A percentile compares a stretch with the other conserved stretches of the same genome.
phyloP scores from a whole-genome alignment of 2,329 filamentous ascomycete genomes.

The Juglanconis sp. region DNA sequence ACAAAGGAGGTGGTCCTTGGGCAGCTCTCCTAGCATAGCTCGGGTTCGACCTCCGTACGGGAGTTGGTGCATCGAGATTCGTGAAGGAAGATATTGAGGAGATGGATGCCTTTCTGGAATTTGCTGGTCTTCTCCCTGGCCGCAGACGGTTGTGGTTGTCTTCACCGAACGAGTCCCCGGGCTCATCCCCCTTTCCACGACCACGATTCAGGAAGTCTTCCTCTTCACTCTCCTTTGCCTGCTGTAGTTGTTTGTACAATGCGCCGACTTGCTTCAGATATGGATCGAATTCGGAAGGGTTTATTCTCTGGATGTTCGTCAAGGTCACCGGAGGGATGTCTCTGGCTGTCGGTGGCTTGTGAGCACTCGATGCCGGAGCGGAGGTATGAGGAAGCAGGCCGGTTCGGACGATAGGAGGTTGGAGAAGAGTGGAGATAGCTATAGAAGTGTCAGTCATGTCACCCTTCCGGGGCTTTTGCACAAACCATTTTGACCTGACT shows the following conservation, averaged over 20 bases:
- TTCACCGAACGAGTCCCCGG: conserved; percentile 28
- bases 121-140: conserved; percentile 38
- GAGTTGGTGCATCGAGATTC: conserved; percentile 44
- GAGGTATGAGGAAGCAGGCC: conserved; percentile 78
- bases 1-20: conserved; percentile 78
- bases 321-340: conserved; percentile 93
- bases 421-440: conserved; percentile 92
- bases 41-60: conserved; percentile 43
- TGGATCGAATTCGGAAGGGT: conserved; percentile 73
- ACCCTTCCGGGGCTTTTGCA: conserved; percentile 5
- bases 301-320: conserved; percentile 81
- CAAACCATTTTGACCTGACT: conserved; percentile 80
- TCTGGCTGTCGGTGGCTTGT: conserved; percentile 77
- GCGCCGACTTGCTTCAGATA: conserved; percentile 84
- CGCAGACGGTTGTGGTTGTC: conserved; percentile 44
- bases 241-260: conserved; percentile 83
- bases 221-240: conserved; percentile 75
- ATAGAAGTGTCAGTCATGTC: conserved; percentile 14
- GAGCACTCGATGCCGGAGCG: conserved; percentile 64
- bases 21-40: conserved; percentile 54
- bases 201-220: conserved; percentile 45
- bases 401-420: conserved; percentile 84
- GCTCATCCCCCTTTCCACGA: conserved; percentile 41
- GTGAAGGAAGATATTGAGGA: conserved; percentile 49
- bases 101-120: conserved; percentile 38